Conservation (phyloP, 768 basidiomycete genomes). For the Russula emetica region DNA sequence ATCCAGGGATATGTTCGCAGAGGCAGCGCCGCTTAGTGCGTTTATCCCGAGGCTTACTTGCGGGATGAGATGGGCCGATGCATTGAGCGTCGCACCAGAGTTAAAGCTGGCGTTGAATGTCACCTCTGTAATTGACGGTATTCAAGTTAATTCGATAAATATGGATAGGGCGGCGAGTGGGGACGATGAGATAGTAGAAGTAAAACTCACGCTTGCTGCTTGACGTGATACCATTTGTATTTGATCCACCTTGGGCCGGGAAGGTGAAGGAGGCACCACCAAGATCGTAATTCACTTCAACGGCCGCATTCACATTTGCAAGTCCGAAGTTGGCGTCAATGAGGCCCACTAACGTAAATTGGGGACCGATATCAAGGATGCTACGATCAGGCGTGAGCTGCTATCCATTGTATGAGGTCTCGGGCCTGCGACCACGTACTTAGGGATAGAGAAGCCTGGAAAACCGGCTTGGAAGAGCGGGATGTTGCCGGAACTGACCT, state of each 20-base stretch:
- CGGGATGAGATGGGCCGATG: conserved; percentile 49
- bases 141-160: neutral
- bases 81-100: conserved; percentile 30
- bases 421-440: neutral
- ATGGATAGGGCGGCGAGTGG: neutral
- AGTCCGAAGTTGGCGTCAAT: neutral
- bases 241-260: neutral
- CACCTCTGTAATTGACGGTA: neutral
- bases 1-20: conserved; percentile 1
- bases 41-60: conserved; percentile 24
- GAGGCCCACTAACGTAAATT: neutral
- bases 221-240: neutral
- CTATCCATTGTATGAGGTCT: too few species aligned
- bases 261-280: neutral
- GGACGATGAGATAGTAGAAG: too few species aligned
- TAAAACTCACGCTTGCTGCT: neutral
- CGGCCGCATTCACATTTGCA: neutral
- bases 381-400: neutral
- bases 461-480: neutral
- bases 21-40: neutral
- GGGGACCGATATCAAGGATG: neutral
- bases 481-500: neutral
- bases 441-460: neutral
- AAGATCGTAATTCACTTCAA: neutral
- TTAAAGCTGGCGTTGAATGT: neutral